Base-by-base conservation (phyloP, 1,284 basidiomycete species). In the Ustilago bromivora region DNA sequence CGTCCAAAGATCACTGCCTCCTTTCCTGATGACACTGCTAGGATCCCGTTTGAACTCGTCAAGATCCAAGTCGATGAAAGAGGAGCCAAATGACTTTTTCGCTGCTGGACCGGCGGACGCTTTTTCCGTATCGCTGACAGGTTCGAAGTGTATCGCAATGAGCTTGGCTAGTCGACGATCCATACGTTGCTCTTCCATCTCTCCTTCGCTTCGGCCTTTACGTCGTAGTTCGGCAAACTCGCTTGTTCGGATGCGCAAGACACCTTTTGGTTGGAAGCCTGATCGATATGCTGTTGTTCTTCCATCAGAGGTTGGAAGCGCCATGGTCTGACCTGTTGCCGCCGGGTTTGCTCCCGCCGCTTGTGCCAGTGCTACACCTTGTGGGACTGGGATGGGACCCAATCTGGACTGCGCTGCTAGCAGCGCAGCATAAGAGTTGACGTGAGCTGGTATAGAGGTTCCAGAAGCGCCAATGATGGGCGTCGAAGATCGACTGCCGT, bases 181-280 rank as follows among this genome's bases (percentile, higher is more conserved):
- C 76, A 84, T 78, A 19, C 83, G 69, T 63, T 84, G 80, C 41
- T 71, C 79, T 52, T 83, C 78, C 61, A 83, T 71, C 53, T 83
- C 80, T 13, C 80, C 75, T 47, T 71, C 54, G 31, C 66, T 65
- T 9, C 70, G 43, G 0, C 55, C 47, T 32, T 69, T 71, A 13
- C 62, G 58, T 28, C 81, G 59, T 46, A 61, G 38, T 46, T 63
- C 61, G 34, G 63, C 43, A 38, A 79, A 84, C 23, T 80, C 81
- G 36, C 63, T 67, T 2, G 77, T 80, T 6, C 80, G 41, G 4
- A 76, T 41, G n/a, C 81, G 65, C 13, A 78, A 52, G 11, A 78
- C 78, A 10, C 82, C 82, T 41, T 79, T 82, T 4, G 82, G 82
- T 57, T 84, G 82, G 53, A 83, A 84, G 1, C 79, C 79, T 10